Evolutionary conservation across 306 rosid species (phyloP), one percentile per base, ranked within the genome.

Genomic region (Malus sylvestris): DNA sequence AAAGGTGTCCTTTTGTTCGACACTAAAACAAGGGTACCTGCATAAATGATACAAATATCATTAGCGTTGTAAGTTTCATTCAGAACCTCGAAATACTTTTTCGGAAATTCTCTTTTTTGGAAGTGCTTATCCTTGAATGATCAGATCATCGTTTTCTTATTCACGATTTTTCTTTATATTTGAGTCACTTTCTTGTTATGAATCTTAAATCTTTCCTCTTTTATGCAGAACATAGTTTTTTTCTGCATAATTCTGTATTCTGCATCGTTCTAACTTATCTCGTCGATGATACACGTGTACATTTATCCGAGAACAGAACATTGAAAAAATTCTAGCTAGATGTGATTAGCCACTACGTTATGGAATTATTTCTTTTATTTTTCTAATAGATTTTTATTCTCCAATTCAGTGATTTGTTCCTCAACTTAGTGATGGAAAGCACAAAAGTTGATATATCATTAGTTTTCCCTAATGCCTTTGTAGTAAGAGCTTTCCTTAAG

Each of bases 281-380:
- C 2, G 19, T 35, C 4, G 4, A 49, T 74, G 68, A 68, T 74
- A 52, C 77, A 71, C 53, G 58, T 63, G 68, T 67, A 38, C 55
- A 18, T 60, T 60, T 23, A 76, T 22, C 61, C 22, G 33, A 78
- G 8, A 51, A 46, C 38, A 13, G 23, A 73, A 70, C 76, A 25
- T 67, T 65, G 63, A 49, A 49, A 46, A 49, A 14, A 49, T 49
- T 6, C 53, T 49, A 14, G 19, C 19, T 49, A 14, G 77, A 83
- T 83, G 91, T 76, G 63, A 79, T 15, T 74, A 78, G 57, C 72
- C 89, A 80, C 80, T 80, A 76, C 74, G 84, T 33, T 75, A 62
- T 75, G 71, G 22, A 81, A 78, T 46, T 74, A 76, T 53, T 78
- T 44, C 76, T 72, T 75, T 80, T 52, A 71, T 52, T 82, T 80